Evolutionary conservation across 2,329 filamentous ascomycete genomes (phyloP).

Genomic region (Nemania sp.): DNA sequence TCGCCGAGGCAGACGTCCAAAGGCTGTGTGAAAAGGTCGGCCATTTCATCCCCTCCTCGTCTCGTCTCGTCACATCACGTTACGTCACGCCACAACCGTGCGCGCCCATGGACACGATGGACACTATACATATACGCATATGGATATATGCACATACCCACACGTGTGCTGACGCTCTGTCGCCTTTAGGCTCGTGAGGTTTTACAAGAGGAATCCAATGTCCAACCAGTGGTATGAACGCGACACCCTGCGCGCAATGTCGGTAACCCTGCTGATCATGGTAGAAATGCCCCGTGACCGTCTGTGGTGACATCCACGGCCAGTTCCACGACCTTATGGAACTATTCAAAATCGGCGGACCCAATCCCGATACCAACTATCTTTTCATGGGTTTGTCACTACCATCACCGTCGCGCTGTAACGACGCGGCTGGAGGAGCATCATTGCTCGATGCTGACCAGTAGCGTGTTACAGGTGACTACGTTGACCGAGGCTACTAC

Average conservation of each 20-base stretch:
- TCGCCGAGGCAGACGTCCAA: slow-evolving; percentile 91
- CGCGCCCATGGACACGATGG: not conserved
- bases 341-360: slow-evolving; percentile 97
- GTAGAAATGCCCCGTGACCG: slow-evolving; percentile 97
- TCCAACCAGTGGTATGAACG: slow-evolving; percentile 88
- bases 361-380: slow-evolving; percentile 98
- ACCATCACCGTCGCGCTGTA: not conserved
- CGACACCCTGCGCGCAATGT: not conserved
- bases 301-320: slow-evolving; percentile 98
- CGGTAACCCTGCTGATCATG: slow-evolving; percentile 10
- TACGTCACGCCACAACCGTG: not conserved
- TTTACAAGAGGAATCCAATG: slow-evolving; percentile 95
- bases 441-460: slow-evolving; percentile 20
- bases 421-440: not conserved
- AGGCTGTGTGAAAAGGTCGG: slow-evolving; percentile 95
- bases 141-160: not conserved
- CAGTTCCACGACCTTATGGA: slow-evolving; percentile 99
- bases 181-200: slow-evolving; percentile 81
- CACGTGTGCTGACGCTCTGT: slow-evolving; percentile 38
- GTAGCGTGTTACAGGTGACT: slow-evolving; percentile 68
- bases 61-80: not conserved
- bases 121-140: not conserved
- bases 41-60: slow-evolving; percentile 4
- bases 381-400: slow-evolving; percentile 86
- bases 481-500: slow-evolving; percentile 98